Base-by-base conservation (phyloP, 768 basidiomycete genomes). In the Mycena belliarum region DNA sequence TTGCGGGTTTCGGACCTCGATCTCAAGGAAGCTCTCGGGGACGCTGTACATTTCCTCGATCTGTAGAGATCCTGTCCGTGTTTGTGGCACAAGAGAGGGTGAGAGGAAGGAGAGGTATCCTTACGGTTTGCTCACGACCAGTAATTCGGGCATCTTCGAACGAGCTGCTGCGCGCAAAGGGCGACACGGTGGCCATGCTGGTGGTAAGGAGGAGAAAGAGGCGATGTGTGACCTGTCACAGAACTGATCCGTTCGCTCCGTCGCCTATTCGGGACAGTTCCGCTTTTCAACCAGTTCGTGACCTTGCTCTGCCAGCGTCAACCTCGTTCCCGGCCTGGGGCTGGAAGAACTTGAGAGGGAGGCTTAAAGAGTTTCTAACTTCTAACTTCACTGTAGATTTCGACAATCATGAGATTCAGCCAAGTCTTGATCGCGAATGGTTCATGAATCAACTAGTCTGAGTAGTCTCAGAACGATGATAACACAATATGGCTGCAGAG, bases 41-140 rank as follows among this genome's bases (percentile, higher is more conserved):
- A 96, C 88, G 64, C 90, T 91, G 70, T 98, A 99, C 94, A 97
- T 96, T 76, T 98, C 95, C 75, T 98, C 95, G 66, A 97, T 91
- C 89, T 94, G 73, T 57, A 67, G 66, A 35, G 61, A 63, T 60
- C 42, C 66, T 68, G 63, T 68, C 66, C 58, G 61, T 61, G 64
- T 70, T 66, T 64, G 65, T 59, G 61, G 63, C 62, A 64, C 64
- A 52, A 53, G 61, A 53, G 52, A 59, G 45, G 55, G 32, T 49
- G 50, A 55, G 51, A 52, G 47, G 33, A 24, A 32, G 55, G 57
- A 47, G 51, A 21, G 29, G 43, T 24, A 21, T 44, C 71, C 79
- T 70, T 68, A 86, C 84, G 59, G 82, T 85, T 69, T 86, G 84
- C 66, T 84, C 82, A 57, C 82, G 77, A 32, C 77, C 80, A 25